phyloP scores from a whole-genome alignment of 495 filamentous ascomycete species.

The Aspergillus carlsbadensis region DNA sequence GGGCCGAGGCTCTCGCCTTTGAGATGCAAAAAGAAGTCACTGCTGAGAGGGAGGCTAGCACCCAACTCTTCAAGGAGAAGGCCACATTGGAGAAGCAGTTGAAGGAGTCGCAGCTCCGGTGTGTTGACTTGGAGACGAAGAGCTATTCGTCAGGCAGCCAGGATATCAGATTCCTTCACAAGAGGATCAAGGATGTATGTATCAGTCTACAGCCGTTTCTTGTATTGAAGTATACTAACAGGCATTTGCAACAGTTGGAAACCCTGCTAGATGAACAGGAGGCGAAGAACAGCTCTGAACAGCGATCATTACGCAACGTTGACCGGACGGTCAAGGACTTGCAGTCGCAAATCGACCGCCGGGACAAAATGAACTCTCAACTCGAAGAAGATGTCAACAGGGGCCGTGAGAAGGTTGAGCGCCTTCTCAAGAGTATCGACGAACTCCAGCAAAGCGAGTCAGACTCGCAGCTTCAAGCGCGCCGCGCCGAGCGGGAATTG shows the following conservation, averaged over 20 bases:
- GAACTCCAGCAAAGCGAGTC: slow-evolving; percentile 87
- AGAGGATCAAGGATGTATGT: slow-evolving; percentile 86
- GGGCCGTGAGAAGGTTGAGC: slow-evolving; percentile 84
- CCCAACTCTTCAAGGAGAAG: slow-evolving; percentile 88
- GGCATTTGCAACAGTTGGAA: slow-evolving; percentile 66
- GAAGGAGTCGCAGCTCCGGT: slow-evolving; percentile 85
- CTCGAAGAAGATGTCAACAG: slow-evolving; percentile 79
- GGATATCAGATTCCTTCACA: slow-evolving; percentile 92
- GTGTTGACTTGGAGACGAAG: slow-evolving; percentile 95
- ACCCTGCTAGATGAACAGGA: slow-evolving; percentile 86
- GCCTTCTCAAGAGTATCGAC: slow-evolving; percentile 85
- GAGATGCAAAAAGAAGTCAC: slow-evolving; percentile 95
- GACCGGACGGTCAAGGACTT: slow-evolving; percentile 94
- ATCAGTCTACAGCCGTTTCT: slow-evolving; percentile 27
- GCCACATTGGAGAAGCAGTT: slow-evolving; percentile 83
- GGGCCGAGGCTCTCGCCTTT: slow-evolving; percentile 80
- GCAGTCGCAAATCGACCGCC: slow-evolving; percentile 86
- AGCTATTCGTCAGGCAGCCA: slow-evolving; percentile 91
- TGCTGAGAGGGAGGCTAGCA: slow-evolving; percentile 81
- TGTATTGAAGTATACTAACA: slow-evolving; percentile 16
- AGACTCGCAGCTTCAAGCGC: slow-evolving; percentile 71
- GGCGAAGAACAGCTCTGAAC: slow-evolving; percentile 69
- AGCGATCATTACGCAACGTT: slow-evolving; percentile 85
- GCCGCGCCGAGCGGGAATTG: slow-evolving; percentile 85
- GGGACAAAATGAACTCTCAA: slow-evolving; percentile 78